Evolutionary conservation across 345 rosid species (phyloP), one percentile per base, ranked within the genome.

Genomic region (Cardiospermum halicacabum): DNA sequence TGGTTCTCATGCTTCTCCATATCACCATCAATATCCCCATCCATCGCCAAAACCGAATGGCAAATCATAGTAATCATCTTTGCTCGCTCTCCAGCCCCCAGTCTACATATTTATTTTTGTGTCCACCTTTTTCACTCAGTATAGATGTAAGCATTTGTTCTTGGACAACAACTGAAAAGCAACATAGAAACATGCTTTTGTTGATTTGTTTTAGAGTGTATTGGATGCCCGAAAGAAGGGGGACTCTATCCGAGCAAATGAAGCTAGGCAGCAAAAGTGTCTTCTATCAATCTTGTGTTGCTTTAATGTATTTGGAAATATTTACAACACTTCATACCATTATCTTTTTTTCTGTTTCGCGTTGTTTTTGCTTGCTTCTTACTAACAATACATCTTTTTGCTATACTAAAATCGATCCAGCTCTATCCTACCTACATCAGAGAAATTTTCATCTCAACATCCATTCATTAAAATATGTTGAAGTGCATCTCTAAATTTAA

Each of bases 1-100:
- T 67, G 92, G 92, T 58, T 72, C 80, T 56, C 68, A 77, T 68
- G 87, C 89, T 56, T 81, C 92, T 54, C 94, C 96, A 64, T 85
- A 74, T 73, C 83, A 74, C 26, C 78, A 81, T 67, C 92, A 81
- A 64, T 75, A 75, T 54, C 85, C 84, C 42, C 75, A 62, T 58
- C 81, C 45, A 50, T 92, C 98, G 15, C 96, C 96, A 5, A 89
- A 86, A 64, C 87, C 88, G 26, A 85, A 70, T 62, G 83, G 80
- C 30, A 82, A 82, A 71, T 59, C 74, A 37, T 82, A 78, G 66
- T 26, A 60, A 63, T 58, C n/a, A 31, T 76, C 62, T 12, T 62
- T 28, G 62, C 28, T 34, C 64, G 56, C 47, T 56, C 19, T 28
- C 64, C 51, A 34, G 18, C 31, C 68, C 67, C 57, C 36, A 56